phyloP scores from a whole-genome alignment of 768 basidiomycete genomes.

The Pisolithus albus region DNA sequence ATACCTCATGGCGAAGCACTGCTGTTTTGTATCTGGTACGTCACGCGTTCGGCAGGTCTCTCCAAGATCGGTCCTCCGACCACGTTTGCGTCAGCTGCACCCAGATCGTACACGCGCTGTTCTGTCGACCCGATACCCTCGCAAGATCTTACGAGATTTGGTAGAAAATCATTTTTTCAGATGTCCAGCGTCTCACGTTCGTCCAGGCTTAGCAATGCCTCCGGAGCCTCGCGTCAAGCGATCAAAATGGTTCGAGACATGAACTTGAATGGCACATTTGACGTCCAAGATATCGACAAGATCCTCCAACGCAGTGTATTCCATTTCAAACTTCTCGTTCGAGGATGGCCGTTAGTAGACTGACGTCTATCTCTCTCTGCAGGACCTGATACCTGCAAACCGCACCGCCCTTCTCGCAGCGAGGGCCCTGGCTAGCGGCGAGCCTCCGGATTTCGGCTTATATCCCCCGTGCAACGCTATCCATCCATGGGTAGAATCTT shows the following conservation, averaged over 20 bases:
- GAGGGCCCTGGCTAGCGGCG: conserved; percentile 29
- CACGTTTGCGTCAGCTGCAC: conserved; percentile 46
- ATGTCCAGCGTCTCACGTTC: background rate
- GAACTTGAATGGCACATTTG: conserved; percentile 50
- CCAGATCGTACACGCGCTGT: conserved; percentile 78
- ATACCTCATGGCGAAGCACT: conserved; percentile 81
- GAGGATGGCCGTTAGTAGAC: background rate
- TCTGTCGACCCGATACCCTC: conserved; percentile 77
- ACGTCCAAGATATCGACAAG: conserved; percentile 50
- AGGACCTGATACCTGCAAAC: conserved; percentile 54
- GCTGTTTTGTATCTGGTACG: conserved; percentile 71
- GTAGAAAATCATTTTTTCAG: conserved; percentile 32
- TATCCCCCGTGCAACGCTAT: conserved; percentile 65
- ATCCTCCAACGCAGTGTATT: conserved; percentile 45
- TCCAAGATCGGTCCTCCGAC: background rate
- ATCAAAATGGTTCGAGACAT: conserved; percentile 57
- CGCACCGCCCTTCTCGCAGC: conserved; percentile 40
- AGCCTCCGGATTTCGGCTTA: conserved; percentile 38
- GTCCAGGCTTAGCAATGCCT: conserved; percentile 65
- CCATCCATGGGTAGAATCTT: conserved; percentile 64
- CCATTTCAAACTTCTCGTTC: background rate
- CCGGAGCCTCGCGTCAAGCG: conserved; percentile 52
- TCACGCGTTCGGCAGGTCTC: background rate
- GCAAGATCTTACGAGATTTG: conserved; percentile 70
- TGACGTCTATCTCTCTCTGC: conserved; percentile 5